Conservation (phyloP, 2,329 filamentous ascomycete species). For the Paecilomyces formosus region DNA sequence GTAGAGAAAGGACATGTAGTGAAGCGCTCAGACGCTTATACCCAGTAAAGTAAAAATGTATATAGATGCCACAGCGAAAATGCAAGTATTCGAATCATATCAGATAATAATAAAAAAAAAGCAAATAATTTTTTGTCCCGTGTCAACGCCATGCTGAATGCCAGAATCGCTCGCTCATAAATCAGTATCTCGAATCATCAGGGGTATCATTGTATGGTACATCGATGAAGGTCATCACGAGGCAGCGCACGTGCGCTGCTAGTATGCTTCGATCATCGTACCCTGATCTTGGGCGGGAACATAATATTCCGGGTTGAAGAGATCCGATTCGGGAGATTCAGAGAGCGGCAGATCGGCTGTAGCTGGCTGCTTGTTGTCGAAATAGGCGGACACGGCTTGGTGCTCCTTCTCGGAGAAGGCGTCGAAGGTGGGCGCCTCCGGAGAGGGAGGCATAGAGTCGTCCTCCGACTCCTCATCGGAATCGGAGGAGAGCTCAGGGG, state of each 20-base stretch:
- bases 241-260: conserved; percentile 9
- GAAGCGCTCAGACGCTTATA: neutral
- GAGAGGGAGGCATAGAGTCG: conserved; percentile 64
- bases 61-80: neutral
- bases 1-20: neutral
- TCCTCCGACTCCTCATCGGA: conserved; percentile 61
- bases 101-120: neutral
- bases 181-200: conserved; percentile 1
- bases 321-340: conserved; percentile 27
- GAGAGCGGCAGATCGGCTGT: conserved; percentile 15
- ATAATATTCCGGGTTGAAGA: conserved; percentile 45
- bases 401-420: conserved; percentile 54
- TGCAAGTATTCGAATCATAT: too few relatives aligned
- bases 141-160: neutral
- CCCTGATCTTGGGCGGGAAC: conserved; percentile 35
- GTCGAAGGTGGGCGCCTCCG: conserved; percentile 49
- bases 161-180: neutral
- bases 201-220: conserved; percentile 6
- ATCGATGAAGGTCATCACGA: conserved; percentile 8
- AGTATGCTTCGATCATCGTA: conserved; percentile 45
- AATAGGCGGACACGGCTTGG: conserved; percentile 34
- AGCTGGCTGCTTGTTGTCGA: conserved; percentile 21
- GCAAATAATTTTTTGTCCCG: neutral
- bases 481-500: conserved; percentile 65
- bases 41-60: neutral